These are phyloP conservation scores for Parachaetomium inaequale DNA, from an alignment of 495 filamentous ascomycete species.

Conservation along the genomic window DNA sequence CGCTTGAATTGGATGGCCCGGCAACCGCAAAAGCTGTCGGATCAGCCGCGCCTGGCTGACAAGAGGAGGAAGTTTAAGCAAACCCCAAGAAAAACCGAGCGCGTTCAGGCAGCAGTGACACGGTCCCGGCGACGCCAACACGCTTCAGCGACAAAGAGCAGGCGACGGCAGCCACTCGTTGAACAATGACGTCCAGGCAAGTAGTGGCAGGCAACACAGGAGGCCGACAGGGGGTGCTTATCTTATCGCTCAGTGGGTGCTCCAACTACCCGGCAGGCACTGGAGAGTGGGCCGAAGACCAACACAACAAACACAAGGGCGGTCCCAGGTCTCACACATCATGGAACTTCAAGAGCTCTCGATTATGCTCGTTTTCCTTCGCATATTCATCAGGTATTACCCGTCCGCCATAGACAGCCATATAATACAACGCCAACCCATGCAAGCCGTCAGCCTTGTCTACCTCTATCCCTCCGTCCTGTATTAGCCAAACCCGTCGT, in stretches of 20 bases:
- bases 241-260: conserved; percentile 19
- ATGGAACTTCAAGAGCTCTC: too few relatives aligned
- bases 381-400: neutral
- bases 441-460: conserved; percentile 9
- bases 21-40: neutral
- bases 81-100: neutral
- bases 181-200: conserved; percentile 16
- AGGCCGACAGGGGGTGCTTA: conserved; percentile 13
- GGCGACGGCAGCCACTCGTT: neutral
- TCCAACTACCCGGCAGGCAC: too few relatives aligned
- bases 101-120: conserved; percentile 6
- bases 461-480: neutral
- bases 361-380: neutral
- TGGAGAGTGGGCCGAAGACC: too few relatives aligned
- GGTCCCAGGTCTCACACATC: too few relatives aligned
- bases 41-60: neutral
- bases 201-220: neutral
- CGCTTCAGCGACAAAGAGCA: neutral
- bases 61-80: neutral
- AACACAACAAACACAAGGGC: too few relatives aligned
- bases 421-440: conserved; percentile 8
- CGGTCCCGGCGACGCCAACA: neutral
- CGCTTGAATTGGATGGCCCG: neutral
- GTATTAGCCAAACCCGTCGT: conserved; percentile 30
- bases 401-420: neutral